Base-by-base conservation (phyloP, 176 grass and related monocot species). In the Leersia perrieri region DNA sequence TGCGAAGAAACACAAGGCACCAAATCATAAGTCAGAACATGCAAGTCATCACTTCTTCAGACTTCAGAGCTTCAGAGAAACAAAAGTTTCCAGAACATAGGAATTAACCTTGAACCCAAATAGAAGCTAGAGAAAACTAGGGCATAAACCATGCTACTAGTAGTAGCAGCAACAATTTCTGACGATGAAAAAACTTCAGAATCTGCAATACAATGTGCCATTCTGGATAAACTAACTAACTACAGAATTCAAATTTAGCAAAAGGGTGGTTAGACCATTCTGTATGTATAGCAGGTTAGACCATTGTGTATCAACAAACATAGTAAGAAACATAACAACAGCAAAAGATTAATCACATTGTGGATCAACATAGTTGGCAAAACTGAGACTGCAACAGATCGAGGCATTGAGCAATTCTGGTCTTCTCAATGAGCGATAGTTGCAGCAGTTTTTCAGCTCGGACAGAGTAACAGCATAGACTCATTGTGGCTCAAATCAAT, bases 401-500 rank as follows among this genome's bases (percentile, higher is more conserved):
- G 25, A 33, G 16, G 12, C 28, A 80, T 63, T 11, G 55, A 47
- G 41, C 10, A 44, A 63, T 26, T 78, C 73, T 73, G 18, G 40
- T 61, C 47, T 55, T 40, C 49, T 41, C 66, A 9, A 80, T 70
- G 36, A 42, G 27, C 29, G 40, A 42, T 27, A 71, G 13, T 65
- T 23, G 70, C 15, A 82, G 3, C 34, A 51, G 22, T 38, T 20
- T 60, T 79, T 73, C 30, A 8, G 42, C 77, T 67, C 4, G 67
- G 35, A 22, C 22, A 67, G 79, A 74, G 40, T 36, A 51, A 45
- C 25, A 66, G 11, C 33, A 74, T 80, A 14, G 14, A 80, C 51
- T 29, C 65, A 15, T 57, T 66, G 71, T 84, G 66, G 80, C 75
- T 66, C 70, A 72, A 91, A 84, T 40, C 42, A 91, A 87, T 87